Conservation (phyloP, 75 land plant species). For the Cryptomeria japonica region DNA sequence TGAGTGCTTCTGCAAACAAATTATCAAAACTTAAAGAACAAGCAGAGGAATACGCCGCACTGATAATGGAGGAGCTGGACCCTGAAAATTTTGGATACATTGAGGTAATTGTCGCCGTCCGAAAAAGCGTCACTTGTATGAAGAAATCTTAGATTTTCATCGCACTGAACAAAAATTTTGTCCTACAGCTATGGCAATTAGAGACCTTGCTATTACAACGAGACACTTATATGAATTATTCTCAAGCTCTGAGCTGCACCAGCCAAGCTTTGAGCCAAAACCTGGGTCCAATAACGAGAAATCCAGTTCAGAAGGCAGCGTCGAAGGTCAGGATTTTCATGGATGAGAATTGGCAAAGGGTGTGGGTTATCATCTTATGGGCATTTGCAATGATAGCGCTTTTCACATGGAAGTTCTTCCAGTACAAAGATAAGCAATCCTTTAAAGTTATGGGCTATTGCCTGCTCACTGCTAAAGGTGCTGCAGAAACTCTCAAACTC, state of each 20-base stretch:
- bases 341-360: slow-evolving; percentile 80
- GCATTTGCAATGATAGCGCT: slow-evolving; percentile 54
- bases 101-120: slow-evolving; percentile 46
- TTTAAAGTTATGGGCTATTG: slow-evolving; percentile 65
- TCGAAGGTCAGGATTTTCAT: slow-evolving; percentile 48
- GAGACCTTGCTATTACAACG: slow-evolving; percentile 75
- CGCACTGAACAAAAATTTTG: neutral
- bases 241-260: slow-evolving; percentile 75
- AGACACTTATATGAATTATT: slow-evolving; percentile 79
- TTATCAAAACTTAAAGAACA: slow-evolving; percentile 83
- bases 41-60: slow-evolving; percentile 84
- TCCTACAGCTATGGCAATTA: slow-evolving; percentile 80
- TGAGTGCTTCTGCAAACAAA: slow-evolving; percentile 89
- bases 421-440: slow-evolving; percentile 57
- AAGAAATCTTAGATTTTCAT: neutral
- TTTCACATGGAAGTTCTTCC: slow-evolving; percentile 83
- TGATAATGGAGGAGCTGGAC: slow-evolving; percentile 93
- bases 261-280: slow-evolving; percentile 81
- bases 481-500: slow-evolving; percentile 90
- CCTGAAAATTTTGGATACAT: slow-evolving; percentile 83
- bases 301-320: slow-evolving; percentile 29
- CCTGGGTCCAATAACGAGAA: slow-evolving; percentile 37
- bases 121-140: neutral
- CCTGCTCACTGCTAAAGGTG: slow-evolving; percentile 76
- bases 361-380: slow-evolving; percentile 82